Evolutionary conservation across 139 green algal genomes (phyloP).

Genomic region (Tetratostichococcus sp.): DNA sequence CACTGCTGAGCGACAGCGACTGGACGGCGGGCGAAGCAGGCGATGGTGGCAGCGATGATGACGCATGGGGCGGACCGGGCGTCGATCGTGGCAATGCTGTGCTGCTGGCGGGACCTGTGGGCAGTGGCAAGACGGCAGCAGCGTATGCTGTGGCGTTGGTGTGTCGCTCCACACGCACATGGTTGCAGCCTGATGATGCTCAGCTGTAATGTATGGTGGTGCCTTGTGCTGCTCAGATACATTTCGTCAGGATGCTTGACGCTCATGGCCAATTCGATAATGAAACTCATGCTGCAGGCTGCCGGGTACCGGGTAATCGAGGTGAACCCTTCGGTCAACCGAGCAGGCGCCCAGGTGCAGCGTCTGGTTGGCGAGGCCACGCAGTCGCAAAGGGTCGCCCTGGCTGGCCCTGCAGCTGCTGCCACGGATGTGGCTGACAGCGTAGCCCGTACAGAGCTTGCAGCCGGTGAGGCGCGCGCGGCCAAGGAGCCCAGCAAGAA

Average conservation of each 20-base stretch:
- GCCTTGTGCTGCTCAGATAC: not conserved
- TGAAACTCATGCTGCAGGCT: not conserved
- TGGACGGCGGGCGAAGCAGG: too few relatives aligned
- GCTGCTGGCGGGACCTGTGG: not conserved
- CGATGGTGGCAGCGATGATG: not conserved
- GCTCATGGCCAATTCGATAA: too few relatives aligned
- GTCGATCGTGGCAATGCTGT: not conserved
- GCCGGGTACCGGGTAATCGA: not conserved
- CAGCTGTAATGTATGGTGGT: too few relatives aligned
- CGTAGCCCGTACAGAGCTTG: too few relatives aligned
- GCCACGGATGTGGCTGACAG: too few relatives aligned
- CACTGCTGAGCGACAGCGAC: not conserved
- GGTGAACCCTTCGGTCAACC: not conserved
- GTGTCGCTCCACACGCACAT: not conserved
- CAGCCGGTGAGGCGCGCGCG: too few relatives aligned
- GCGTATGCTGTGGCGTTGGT: not conserved
- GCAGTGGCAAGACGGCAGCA: not conserved
- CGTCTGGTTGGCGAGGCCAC: not conserved
- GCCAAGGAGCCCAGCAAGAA: too few relatives aligned
- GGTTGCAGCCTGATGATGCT: too few relatives aligned
- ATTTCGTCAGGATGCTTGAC: not conserved
- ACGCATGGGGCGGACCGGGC: not conserved
- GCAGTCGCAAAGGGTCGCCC: not conserved
- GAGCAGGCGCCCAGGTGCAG: not conserved
- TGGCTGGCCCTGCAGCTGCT: too few relatives aligned